phyloP scores from a whole-genome alignment of 768 basidiomycete species.

The Agaricus blazei region DNA sequence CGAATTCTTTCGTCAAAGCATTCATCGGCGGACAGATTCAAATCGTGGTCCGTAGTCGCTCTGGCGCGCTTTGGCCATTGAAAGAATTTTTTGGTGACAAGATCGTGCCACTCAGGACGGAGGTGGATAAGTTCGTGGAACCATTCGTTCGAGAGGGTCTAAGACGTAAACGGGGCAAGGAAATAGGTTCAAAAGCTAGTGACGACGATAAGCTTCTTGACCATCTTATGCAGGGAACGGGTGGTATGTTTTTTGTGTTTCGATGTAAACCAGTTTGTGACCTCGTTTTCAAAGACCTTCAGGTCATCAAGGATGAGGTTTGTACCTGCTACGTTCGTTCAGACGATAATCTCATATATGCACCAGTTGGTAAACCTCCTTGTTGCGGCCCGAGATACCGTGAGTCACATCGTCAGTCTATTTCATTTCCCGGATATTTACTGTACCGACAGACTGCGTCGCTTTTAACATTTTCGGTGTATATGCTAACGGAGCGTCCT shows the following conservation, averaged over 20 bases:
- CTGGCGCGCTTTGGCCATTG: constrained; percentile 38
- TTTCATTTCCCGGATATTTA: background rate
- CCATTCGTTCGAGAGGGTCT: constrained; percentile 45
- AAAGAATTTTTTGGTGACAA: constrained; percentile 48
- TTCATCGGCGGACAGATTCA: constrained; percentile 40
- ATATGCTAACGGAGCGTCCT: constrained; percentile 35
- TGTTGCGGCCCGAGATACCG: constrained; percentile 55
- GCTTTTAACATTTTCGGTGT: constrained; percentile 35
- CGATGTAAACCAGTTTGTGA: background rate
- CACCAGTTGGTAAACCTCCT: constrained; percentile 39
- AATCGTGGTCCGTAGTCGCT: constrained; percentile 1
- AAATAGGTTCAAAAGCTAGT: constrained; percentile 7
- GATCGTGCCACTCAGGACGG: constrained; percentile 33
- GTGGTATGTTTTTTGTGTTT: constrained; percentile 27
- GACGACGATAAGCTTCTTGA: constrained; percentile 42
- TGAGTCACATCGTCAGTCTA: constrained; percentile 15
- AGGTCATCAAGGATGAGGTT: constrained; percentile 36
- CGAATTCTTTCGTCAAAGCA: constrained; percentile 36
- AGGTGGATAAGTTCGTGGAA: constrained; percentile 44
- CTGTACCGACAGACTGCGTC: constrained; percentile 27
- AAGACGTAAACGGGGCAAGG: constrained; percentile 23
- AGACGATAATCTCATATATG: background rate
- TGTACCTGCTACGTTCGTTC: background rate
- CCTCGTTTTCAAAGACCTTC: constrained; percentile 15
- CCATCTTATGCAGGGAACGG: constrained; percentile 45